Conservation (phyloP, 495 filamentous ascomycete species). For the Echria macrotheca region DNA sequence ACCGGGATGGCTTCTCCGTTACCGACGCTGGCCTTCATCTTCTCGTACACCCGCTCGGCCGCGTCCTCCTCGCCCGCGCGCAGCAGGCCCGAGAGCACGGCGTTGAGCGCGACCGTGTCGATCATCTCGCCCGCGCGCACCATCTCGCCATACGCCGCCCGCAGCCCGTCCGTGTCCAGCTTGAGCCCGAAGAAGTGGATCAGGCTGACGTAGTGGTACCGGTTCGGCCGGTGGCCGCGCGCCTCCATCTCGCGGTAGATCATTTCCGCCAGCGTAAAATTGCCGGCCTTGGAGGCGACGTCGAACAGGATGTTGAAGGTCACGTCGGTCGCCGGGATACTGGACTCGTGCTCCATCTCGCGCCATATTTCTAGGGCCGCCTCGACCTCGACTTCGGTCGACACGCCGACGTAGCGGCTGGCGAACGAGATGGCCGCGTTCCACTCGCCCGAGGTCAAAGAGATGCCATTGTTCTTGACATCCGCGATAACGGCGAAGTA, state of each 20-base stretch:
- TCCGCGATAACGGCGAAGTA: constrained; percentile 83
- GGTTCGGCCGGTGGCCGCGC: constrained; percentile 58
- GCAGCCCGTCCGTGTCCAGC: constrained; percentile 60
- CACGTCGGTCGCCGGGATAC: constrained; percentile 56
- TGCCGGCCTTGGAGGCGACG: constrained; percentile 75
- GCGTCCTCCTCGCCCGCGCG: constrained; percentile 62
- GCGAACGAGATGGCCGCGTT: constrained; percentile 76
- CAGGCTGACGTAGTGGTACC: constrained; percentile 69
- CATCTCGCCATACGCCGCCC: constrained; percentile 67
- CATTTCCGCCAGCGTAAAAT: constrained; percentile 76
- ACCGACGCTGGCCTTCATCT: constrained; percentile 63
- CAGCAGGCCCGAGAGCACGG: constrained; percentile 72
- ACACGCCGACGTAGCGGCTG: constrained; percentile 59
- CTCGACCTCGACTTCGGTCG: constrained; percentile 60
- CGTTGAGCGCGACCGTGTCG: constrained; percentile 82
- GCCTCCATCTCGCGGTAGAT: constrained; percentile 72
- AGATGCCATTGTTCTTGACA: constrained; percentile 60
- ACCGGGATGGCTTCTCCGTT: constrained; percentile 30
- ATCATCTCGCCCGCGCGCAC: constrained; percentile 79
- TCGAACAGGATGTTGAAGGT: constrained; percentile 94
- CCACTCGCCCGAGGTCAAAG: constrained; percentile 66
- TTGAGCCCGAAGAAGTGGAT: constrained; percentile 79
- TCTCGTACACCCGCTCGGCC: constrained; percentile 72
- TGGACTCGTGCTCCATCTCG: constrained; percentile 74
- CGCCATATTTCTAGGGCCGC: constrained; percentile 77